These are phyloP conservation scores for Hyaloscypha finlandica DNA, from an alignment of 495 filamentous ascomycete genomes.

Conservation along the genomic window DNA sequence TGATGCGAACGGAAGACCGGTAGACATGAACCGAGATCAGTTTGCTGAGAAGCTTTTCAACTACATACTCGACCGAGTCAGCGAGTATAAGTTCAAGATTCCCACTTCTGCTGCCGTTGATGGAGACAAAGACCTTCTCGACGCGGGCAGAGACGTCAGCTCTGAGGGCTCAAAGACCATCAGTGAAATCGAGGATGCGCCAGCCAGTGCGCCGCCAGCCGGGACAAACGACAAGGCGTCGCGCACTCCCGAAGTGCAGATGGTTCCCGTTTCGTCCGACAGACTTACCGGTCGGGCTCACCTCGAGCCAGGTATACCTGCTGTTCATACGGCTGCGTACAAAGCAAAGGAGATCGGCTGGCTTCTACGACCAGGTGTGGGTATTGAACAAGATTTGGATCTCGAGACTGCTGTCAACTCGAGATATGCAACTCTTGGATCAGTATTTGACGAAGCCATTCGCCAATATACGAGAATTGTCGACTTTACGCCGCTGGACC, in stretches of 20 bases:
- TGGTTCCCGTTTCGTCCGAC: slow-evolving; percentile 60
- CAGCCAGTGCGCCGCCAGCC: slow-evolving; percentile 31
- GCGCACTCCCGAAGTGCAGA: slow-evolving; percentile 35
- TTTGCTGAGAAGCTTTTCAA: slow-evolving; percentile 90
- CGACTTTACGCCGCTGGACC: slow-evolving; percentile 80
- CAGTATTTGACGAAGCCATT: slow-evolving; percentile 86
- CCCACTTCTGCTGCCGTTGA: slow-evolving; percentile 69
- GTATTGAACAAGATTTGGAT: slow-evolving; percentile 67
- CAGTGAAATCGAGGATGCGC: slow-evolving; percentile 64
- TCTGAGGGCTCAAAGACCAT: slow-evolving; percentile 72
- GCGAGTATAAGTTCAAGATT: slow-evolving; percentile 79
- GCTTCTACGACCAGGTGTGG: slow-evolving; percentile 66
- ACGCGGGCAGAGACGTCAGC: slow-evolving; percentile 75
- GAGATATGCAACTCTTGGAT: slow-evolving; percentile 73
- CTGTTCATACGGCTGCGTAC: slow-evolving; percentile 61
- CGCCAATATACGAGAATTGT: slow-evolving; percentile 83
- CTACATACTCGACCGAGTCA: slow-evolving; percentile 87
- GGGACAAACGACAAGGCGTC: slow-evolving; percentile 39
- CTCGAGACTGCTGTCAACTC: slow-evolving; percentile 65
- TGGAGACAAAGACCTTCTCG: slow-evolving; percentile 82
- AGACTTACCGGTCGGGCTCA: slow-evolving; percentile 61
- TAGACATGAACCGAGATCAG: slow-evolving; percentile 77
- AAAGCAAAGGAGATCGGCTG: slow-evolving; percentile 82
- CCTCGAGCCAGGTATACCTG: slow-evolving; percentile 56
- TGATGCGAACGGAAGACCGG: slow-evolving; percentile 79